phyloP scores from a whole-genome alignment of 805 yeast genomes.

The Blastobotrys peoriensis region DNA sequence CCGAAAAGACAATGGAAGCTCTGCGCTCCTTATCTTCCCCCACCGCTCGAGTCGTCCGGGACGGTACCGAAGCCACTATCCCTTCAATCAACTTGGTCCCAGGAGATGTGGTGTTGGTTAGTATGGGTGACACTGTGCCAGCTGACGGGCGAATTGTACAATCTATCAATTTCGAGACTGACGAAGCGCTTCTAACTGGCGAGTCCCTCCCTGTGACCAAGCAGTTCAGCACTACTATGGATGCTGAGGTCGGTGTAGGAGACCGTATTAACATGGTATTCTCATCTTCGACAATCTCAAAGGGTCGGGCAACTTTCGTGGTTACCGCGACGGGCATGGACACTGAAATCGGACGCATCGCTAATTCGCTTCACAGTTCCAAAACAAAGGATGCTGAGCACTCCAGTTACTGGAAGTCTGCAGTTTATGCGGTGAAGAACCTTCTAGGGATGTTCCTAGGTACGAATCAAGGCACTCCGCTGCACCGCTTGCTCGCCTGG shows the following conservation, averaged over 20 bases:
- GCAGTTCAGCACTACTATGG: slow-evolving; percentile 38
- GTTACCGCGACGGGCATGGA: slow-evolving; percentile 61
- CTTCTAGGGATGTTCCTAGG: slow-evolving; percentile 67
- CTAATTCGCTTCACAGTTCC: slow-evolving; percentile 46
- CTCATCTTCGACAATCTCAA: slow-evolving; percentile 62
- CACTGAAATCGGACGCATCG: slow-evolving; percentile 74
- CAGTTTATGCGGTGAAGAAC: slow-evolving; percentile 44
- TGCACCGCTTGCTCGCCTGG: slow-evolving; percentile 68
- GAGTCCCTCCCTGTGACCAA: slow-evolving; percentile 63
- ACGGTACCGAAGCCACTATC: slow-evolving; percentile 50
- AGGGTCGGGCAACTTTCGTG: slow-evolving; percentile 69
- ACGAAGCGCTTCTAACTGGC: slow-evolving; percentile 61
- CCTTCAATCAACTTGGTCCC: slow-evolving; percentile 64
- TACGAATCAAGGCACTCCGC: slow-evolving; percentile 72
- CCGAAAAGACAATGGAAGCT: slow-evolving; percentile 76
- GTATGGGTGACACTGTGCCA: slow-evolving; percentile 71
- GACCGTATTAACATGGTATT: slow-evolving; percentile 69
- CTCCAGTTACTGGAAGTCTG: slow-evolving; percentile 43
- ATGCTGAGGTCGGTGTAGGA: slow-evolving; percentile 52
- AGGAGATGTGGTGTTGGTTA: slow-evolving; percentile 59
- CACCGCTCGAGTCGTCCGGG: slow-evolving; percentile 59
- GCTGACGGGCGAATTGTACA: slow-evolving; percentile 62
- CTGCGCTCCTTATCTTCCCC: slow-evolving; percentile 63
- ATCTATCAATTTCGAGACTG: slow-evolving; percentile 61
- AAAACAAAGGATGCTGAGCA: slow-evolving; percentile 36